Conservation (phyloP, 2,329 filamentous ascomycete genomes). For the Cordyceps cateniannulata region DNA sequence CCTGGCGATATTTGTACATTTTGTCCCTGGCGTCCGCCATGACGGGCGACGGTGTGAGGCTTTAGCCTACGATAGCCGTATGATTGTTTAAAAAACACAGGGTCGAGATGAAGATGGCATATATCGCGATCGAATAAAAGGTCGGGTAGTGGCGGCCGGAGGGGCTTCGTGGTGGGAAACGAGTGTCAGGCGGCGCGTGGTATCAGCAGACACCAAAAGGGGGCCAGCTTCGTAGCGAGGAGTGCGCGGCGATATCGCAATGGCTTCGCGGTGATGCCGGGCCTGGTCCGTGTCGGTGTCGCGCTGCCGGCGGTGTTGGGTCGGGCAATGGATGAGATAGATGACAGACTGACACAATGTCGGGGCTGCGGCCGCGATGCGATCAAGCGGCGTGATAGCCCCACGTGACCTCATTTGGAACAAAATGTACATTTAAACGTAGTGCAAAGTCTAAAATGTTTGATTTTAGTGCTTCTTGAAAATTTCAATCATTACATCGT, state of each 20-base stretch:
- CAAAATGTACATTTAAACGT: neutral
- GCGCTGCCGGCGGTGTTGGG: neutral
- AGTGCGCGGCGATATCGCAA: neutral
- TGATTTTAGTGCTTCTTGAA: neutral
- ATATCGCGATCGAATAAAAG: neutral
- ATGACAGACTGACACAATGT: neutral
- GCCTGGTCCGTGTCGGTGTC: neutral
- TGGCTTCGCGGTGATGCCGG: neutral
- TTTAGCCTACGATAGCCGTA: neutral
- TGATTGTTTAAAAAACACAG: neutral
- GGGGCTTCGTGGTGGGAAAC: neutral
- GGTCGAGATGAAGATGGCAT: neutral
- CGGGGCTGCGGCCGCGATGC: neutral
- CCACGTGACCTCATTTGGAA: neutral
- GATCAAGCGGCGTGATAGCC: neutral
- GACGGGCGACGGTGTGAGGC: conserved; percentile 22
- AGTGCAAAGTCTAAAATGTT: neutral
- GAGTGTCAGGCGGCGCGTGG: neutral
- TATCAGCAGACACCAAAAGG: no score
- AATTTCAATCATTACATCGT: neutral
- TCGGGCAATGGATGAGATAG: neutral
- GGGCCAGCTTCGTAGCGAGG: neutral
- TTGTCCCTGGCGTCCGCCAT: conserved; percentile 60
- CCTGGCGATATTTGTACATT: conserved; percentile 82
- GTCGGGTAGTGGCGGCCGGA: neutral